Conservation (phyloP, 805 yeast species). For the Saccharomycopsis malanga region DNA sequence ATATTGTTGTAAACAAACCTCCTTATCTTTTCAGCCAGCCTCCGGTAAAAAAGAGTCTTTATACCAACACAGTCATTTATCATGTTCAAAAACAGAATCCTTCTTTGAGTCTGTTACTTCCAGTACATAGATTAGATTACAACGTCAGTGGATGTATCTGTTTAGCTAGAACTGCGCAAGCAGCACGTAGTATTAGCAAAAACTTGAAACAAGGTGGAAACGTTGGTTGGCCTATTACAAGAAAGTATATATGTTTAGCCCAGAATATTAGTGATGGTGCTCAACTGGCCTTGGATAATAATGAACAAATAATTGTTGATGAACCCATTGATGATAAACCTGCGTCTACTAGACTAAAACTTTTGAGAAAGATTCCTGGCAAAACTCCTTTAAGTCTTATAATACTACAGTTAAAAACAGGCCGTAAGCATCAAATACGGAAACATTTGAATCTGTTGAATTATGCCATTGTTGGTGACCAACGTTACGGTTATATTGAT, state of each 20-base stretch:
- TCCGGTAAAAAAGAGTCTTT: conserved; percentile 22
- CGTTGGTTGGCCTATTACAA: conserved; percentile 29
- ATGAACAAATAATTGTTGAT: no score
- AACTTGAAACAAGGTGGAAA: conserved; percentile 32
- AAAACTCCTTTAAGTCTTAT: neutral
- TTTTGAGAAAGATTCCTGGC: neutral
- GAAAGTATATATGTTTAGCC: conserved; percentile 32
- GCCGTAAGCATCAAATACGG: conserved; percentile 37
- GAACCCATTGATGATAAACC: no score
- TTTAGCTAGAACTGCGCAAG: conserved; percentile 29
- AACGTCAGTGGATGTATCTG: conserved; percentile 37
- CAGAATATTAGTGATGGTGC: neutral
- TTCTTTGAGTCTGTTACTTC: conserved; percentile 12
- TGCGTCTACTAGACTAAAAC: neutral
- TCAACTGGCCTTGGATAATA: neutral
- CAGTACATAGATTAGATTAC: conserved; percentile 35
- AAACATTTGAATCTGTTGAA: conserved; percentile 30
- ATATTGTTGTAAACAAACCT: conserved; percentile 32
- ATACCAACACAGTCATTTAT: conserved; percentile 10
- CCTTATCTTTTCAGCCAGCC: conserved; percentile 31
- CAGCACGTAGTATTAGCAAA: conserved; percentile 30
- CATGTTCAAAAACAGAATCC: conserved; percentile 3
- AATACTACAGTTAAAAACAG: conserved; percentile 32
- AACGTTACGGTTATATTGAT: neutral
- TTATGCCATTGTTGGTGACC: conserved; percentile 25